Evolutionary conservation across 805 yeast species (phyloP), one percentile per base, ranked within the genome.

Genomic region (Priceomyces fermenticarens): DNA sequence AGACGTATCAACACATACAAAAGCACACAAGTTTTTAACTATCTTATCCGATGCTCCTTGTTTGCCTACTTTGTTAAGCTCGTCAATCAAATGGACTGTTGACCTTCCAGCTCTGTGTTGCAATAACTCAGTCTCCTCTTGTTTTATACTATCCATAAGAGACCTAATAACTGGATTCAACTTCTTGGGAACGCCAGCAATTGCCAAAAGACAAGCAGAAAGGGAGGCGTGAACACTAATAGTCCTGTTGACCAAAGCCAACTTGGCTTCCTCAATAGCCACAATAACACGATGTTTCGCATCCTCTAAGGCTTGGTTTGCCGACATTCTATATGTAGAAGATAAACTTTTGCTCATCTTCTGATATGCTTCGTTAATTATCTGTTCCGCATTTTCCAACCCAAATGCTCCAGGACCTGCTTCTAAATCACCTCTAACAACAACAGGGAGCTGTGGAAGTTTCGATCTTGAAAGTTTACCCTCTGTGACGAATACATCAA

Each of bases 331-430:
- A 47, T 80, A 75, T 2, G 86, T 74, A 3, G 96, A 80, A 11
- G 84, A 70, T 53, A 93, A 63, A 7, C 75, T 58, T 42, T 76
- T 78, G 48, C 80, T 65, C 47, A 88, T 65, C 54, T 83, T 83
- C n/a, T 75, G 77, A 55, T 78, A 88, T 5, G 80, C 77, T 30
- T 81, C 86, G 31, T 68, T 67, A 26, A 83, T 53, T 12, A 89
- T 75, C 46, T 78, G 77, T 42, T 85, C 85, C 1, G 97, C 97
- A 45, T 78, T 77, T 32, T 77, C 85, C 31, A 93, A 59, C 11
- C 88, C 78, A 63, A 93, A 93, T 0, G 97, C 98, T 52, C 84
- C 89, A 1, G 95, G 88, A 2, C 97, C 97, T 2, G 97, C 96
- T 44, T 87, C 95, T 1, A 80, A 72, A 57, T 93, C 98, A 28